Evolutionary conservation across 169 alveolate species (phyloP), one percentile per base, ranked within the genome.

Genomic region (Cryptosporidium sp.): DNA sequence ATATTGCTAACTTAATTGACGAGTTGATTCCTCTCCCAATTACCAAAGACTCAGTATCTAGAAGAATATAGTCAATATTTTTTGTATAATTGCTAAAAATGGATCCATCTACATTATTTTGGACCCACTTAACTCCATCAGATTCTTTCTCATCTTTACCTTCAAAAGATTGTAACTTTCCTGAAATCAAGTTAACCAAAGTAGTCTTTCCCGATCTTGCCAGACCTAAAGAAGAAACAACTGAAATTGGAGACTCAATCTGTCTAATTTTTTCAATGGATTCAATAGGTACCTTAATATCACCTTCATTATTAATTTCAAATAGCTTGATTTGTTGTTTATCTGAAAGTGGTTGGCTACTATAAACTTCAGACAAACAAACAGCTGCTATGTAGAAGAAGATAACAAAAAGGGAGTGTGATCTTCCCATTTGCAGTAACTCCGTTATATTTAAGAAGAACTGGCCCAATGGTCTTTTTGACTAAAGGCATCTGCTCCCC

Each of bases 141-240:
- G 39, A 43, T 65, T 65, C 75, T 12, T 45, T 43, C 26, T 62
- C 29, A 29, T 9, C 21, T 31, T 29, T 51, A 73, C 29, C n/a
- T 10, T 58, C n/a, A 41, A 62, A 62, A 10, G 37, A 43, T 43
- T 14, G 23, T 16, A 14, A 45, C 35, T 37, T 14, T 8, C 52
- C 67, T 12, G 23, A 48, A 21, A 94, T 85, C 45, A 92, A 85
- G 67, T 92, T 93, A 59, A 93, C 50, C 89, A 93, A 86, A 14
- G 95, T 93, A 52, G 95, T 92, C 71, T 93, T 94, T 8, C 96
- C 95, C 12, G 95, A 91, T 29, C 95, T 94, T n/a, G 95, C 84
- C 39, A 91, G 93, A 21, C 96, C 96, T 86, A 93, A 65, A 16
- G 92, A 52, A 31, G 92, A 89, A 29, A 91, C 71, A 26, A 93